phyloP scores from a whole-genome alignment of 2,329 filamentous ascomycete species.

The Fusarium beomiforme region DNA sequence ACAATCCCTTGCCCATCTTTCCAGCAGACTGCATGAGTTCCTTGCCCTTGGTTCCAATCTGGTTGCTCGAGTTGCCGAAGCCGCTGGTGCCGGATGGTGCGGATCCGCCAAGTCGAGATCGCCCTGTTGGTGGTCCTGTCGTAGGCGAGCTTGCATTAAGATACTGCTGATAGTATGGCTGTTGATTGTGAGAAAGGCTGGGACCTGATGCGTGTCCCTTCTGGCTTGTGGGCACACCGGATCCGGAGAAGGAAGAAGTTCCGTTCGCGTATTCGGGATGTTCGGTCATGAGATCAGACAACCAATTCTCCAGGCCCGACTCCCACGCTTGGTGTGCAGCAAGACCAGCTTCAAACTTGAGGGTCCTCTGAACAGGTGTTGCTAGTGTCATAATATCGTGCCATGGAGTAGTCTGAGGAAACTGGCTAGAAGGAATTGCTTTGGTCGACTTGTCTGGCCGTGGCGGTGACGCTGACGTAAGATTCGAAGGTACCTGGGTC shows the following conservation, averaged over 20 bases:
- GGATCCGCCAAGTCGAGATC: conserved; percentile 50
- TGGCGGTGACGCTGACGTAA: conserved; percentile 50
- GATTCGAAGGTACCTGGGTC: conserved; percentile 47
- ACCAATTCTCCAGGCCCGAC: conserved; percentile 75
- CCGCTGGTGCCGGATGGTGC: conserved; percentile 55
- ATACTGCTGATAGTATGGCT: conserved; percentile 67
- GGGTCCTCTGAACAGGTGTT: conserved; percentile 73
- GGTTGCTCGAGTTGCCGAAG: conserved; percentile 65
- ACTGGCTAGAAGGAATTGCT: conserved; percentile 18
- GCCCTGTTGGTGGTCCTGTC: conserved; percentile 45
- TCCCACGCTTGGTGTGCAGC: conserved; percentile 76
- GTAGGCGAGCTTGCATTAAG: conserved; percentile 56
- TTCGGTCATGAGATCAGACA: conserved; percentile 56
- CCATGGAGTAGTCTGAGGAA: conserved; percentile 65
- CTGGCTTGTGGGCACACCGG: conserved; percentile 19
- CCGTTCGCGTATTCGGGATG: conserved; percentile 60
- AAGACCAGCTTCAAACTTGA: conserved; percentile 77
- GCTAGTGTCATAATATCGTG: conserved; percentile 80
- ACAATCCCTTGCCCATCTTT: conserved; percentile 88
- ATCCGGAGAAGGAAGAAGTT: conserved; percentile 44
- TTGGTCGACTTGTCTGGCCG: conserved; percentile 44
- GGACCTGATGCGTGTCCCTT: conserved; percentile 36
- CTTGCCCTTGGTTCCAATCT: conserved; percentile 86
- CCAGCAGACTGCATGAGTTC: conserved; percentile 88
- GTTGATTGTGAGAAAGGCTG: conserved; percentile 46